Evolutionary conservation across 371 early-diverging fungal species (phyloP).

Genomic region (Smittium culicis): DNA sequence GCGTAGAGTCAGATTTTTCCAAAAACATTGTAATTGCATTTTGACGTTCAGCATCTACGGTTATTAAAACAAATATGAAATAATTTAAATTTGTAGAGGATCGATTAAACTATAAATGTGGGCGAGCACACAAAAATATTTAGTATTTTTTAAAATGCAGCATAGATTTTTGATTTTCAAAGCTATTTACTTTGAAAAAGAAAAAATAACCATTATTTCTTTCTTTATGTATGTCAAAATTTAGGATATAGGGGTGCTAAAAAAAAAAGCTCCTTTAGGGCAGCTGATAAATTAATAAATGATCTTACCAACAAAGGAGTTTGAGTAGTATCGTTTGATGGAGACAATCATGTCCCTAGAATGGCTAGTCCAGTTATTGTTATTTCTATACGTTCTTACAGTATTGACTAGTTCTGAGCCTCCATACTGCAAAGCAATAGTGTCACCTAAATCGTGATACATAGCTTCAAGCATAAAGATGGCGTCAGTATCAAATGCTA

Average conservation of each 20-base stretch:
- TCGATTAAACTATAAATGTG: neutral
- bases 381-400: slow-evolving; percentile 90
- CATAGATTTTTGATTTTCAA: no score
- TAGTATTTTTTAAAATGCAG: no score
- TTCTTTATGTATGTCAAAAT: no score
- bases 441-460: slow-evolving; percentile 98
- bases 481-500: slow-evolving; percentile 85
- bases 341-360: slow-evolving; percentile 92
- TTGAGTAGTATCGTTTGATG: slow-evolving; percentile 78
- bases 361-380: slow-evolving; percentile 84
- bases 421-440: slow-evolving; percentile 97
- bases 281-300: slow-evolving; percentile 22
- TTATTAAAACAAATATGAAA: no score
- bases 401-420: slow-evolving; percentile 97
- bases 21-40: slow-evolving; percentile 89
- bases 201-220: no score
- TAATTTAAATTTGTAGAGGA: neutral
- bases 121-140: no score
- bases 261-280: no score
- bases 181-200: no score
- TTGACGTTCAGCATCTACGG: slow-evolving; percentile 90
- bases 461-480: slow-evolving; percentile 85
- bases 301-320: slow-evolving; percentile 57
- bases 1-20: slow-evolving; percentile 21
- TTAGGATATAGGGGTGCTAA: no score